Percentiles rank a stretch among this genome's conserved stretches.
Conservation (phyloP, 257 asterid genomes). For the Solanum virginianum region DNA sequence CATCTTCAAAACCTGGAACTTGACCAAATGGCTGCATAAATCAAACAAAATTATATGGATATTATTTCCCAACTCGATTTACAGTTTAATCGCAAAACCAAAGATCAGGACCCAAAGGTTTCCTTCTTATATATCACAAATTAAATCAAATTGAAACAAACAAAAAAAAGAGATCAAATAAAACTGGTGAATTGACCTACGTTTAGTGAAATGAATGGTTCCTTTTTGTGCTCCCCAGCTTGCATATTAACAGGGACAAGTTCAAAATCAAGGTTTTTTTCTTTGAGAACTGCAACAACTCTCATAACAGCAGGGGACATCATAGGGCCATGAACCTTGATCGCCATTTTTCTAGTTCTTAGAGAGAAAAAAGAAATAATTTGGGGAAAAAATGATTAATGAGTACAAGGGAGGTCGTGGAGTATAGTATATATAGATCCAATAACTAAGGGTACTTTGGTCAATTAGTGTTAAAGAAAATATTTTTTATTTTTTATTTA, state of each 20-base stretch:
- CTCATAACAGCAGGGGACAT: conserved; percentile 9
- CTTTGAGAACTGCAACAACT: conserved; percentile 5
- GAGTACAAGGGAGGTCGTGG: not conserved
- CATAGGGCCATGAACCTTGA: conserved; percentile 12
- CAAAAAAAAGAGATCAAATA: too few relatives aligned
- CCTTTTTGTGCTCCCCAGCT: conserved; percentile 13
- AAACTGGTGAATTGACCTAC: not conserved
- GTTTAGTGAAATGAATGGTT: conserved; percentile 19
- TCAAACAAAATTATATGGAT: not conserved
- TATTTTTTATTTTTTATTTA: too few relatives aligned
- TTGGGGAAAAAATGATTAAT: not conserved
- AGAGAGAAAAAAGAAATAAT: not conserved
- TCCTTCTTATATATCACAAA: too few relatives aligned
- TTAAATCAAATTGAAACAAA: too few relatives aligned
- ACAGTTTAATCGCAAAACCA: too few relatives aligned
- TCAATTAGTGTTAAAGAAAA: not conserved
- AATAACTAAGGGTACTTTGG: not conserved
- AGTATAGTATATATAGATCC: not conserved
- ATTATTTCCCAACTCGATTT: too few relatives aligned
- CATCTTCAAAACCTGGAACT: conserved; percentile 43
- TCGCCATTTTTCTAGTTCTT: not conserved
- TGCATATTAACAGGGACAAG: not conserved
- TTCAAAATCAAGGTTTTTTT: conserved; percentile 16
- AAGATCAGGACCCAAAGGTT: too few relatives aligned
- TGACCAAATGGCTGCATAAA: conserved; percentile 40